Base-by-base conservation (phyloP, 2,329 filamentous ascomycete genomes). In the Stemphylium beticola region DNA sequence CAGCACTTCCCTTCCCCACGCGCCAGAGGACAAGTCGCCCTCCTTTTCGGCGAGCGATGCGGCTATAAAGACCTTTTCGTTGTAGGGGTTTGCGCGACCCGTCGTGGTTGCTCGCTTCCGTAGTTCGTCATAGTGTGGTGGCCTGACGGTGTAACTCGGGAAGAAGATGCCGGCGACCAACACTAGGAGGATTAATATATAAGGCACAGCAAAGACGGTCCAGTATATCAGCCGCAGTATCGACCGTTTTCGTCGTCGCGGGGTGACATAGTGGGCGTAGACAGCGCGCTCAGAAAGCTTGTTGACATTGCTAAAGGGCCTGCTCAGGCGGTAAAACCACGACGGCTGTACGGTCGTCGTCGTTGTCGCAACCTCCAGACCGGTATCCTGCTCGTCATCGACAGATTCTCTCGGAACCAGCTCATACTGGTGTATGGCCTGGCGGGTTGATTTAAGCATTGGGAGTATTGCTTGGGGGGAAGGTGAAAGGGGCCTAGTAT, bases 1-100 rank as follows among this genome's bases (percentile, higher is more conserved):
- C 36, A 87, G 68, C 0, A 92, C 69, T 20, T 82, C 80, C 55
- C 81, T 70, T 0, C 86, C 88, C 89, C 89, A 92, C 24, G 78
- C 76, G 1, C 88, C 88, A 6, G 79, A 76, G 0, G 87, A 83
- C 17, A 92, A 76, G 2, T 81, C 76, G 1, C 87, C 87, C 6
- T 79, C 78, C 17, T 79, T 77, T 65, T 92, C 88, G 62, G 89
- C 88, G 49, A 92, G 80, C 65, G 87, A 90, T 14, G 88, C 85
- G 1, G 87, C 87, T 46, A 92, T 89, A 67, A 89, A 92, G n/a
- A 92, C 78, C 65, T 86, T 88, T 70, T 91, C 87, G 44, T 84
- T 79, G 49, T 78, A 73, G 1, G 77, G 66, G 58, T 87, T 87
- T 7, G 78, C 83, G 41, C 81, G 69, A 3, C 76, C 77, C 8